phyloP scores from a whole-genome alignment of 768 basidiomycete species.

The Termitomyces sp. region DNA sequence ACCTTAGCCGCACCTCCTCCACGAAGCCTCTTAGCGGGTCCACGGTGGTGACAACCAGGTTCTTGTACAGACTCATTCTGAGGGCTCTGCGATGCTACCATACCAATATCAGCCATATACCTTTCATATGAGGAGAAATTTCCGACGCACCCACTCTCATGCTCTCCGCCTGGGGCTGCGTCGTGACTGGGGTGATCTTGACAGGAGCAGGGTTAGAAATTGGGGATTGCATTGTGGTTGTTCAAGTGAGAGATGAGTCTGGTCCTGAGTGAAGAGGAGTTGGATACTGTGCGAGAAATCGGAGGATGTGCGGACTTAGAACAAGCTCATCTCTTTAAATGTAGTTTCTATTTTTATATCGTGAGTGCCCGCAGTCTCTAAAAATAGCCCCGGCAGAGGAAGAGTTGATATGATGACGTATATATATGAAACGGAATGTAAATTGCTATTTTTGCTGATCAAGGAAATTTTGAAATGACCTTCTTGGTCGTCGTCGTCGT shows the following conservation, averaged over 20 bases:
- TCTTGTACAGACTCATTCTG: slow-evolving; percentile 3
- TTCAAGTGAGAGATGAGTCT: not conserved
- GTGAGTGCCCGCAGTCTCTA: not conserved
- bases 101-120: not conserved
- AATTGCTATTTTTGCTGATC: not conserved
- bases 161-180: slow-evolving; percentile 52
- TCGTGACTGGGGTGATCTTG: slow-evolving; percentile 24
- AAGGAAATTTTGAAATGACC: not conserved
- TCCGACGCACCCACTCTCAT: slow-evolving; percentile 58
- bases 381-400: not conserved
- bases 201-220: slow-evolving; percentile 9
- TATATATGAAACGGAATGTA: not conserved
- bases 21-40: slow-evolving; percentile 51
- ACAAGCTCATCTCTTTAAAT: not conserved
- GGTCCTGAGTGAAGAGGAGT: not conserved
- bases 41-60: slow-evolving; percentile 25
- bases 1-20: slow-evolving; percentile 72
- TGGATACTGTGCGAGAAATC: not conserved
- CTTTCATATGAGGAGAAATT: too few relatives aligned
- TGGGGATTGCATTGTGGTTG: slow-evolving; percentile 3
- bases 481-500: too few relatives aligned
- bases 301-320: not conserved
- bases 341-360: not conserved
- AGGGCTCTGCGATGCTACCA: not conserved
- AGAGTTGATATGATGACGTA: not conserved